phyloP scores from a whole-genome alignment of 2,329 filamentous ascomycete species.

The Leptographium wingfieldii region DNA sequence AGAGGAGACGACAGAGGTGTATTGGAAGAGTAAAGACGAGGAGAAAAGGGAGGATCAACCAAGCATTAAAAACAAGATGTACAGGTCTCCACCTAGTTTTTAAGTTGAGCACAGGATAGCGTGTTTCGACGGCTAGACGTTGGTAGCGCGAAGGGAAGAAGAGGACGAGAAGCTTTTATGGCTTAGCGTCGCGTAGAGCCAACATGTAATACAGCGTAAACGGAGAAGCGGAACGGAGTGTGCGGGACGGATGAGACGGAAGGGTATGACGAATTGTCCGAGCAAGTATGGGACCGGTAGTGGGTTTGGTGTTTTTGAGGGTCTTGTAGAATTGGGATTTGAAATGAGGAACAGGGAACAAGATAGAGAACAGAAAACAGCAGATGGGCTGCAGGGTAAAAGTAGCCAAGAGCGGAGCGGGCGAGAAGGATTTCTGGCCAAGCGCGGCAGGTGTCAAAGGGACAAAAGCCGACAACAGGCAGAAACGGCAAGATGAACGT shows the following conservation, averaged over 20 bases:
- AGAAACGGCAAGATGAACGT: not conserved
- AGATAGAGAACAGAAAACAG: not conserved
- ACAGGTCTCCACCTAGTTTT: not conserved
- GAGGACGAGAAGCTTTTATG: not conserved
- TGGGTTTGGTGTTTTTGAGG: not conserved
- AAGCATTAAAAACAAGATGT: not conserved
- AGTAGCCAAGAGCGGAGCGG: not conserved
- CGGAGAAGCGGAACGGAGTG: too few species aligned
- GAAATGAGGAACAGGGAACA: not conserved
- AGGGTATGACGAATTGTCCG: not conserved
- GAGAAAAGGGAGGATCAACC: not conserved
- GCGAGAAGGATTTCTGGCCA: not conserved
- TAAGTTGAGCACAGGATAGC: not conserved
- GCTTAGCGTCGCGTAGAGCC: not conserved
- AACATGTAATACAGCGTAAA: too few species aligned
- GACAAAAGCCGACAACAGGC: not conserved
- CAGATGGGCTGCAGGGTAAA: not conserved
- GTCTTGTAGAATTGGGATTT: not conserved
- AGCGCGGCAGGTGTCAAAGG: not conserved
- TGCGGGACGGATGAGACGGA: too few species aligned
- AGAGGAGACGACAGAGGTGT: not conserved
- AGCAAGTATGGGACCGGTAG: not conserved
- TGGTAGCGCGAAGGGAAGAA: not conserved
- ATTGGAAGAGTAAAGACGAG: not conserved
- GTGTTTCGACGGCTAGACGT: conserved; percentile 1